Percentiles rank a stretch among this genome's conserved stretches.
Conservation (phyloP, 208 protist genomes). For the Phytomonas sp. region DNA sequence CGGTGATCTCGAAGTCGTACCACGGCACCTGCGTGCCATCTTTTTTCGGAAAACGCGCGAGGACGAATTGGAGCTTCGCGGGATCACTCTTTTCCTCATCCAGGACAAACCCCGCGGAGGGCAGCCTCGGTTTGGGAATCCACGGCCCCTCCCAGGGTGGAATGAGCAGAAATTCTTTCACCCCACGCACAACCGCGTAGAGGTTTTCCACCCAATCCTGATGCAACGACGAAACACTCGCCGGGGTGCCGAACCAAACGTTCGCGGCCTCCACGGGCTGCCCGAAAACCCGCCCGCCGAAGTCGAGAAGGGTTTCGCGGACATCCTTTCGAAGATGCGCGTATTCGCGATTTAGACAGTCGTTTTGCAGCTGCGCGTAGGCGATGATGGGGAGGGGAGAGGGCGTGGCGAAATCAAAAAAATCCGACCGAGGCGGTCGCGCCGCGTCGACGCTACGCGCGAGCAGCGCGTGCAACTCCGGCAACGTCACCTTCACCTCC, state of each 20-base stretch:
- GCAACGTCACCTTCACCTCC: slow-evolving; percentile 63
- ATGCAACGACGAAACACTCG: slow-evolving; percentile 82
- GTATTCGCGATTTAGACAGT: slow-evolving; percentile 80
- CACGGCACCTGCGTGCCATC: slow-evolving; percentile 71
- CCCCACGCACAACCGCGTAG: slow-evolving; percentile 82
- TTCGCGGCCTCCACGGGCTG: slow-evolving; percentile 75
- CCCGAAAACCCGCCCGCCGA: slow-evolving; percentile 64
- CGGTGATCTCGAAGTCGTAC: slow-evolving; percentile 79
- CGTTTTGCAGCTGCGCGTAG: slow-evolving; percentile 89
- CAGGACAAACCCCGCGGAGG: slow-evolving; percentile 46
- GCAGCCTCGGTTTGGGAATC: slow-evolving; percentile 73
- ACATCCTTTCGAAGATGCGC: slow-evolving; percentile 62
- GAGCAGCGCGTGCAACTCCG: slow-evolving; percentile 68
- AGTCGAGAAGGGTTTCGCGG: slow-evolving; percentile 35
- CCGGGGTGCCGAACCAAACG: slow-evolving; percentile 82
- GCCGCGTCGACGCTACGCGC: slow-evolving; percentile 18
- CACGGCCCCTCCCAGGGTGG: slow-evolving; percentile 83
- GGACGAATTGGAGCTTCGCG: slow-evolving; percentile 26
- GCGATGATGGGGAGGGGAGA: slow-evolving; percentile 28
- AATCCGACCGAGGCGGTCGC: too few relatives aligned
- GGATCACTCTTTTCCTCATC: slow-evolving; percentile 16
- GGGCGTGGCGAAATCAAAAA: neutral
- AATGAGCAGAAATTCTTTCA: slow-evolving; percentile 87
- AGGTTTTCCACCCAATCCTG: slow-evolving; percentile 92
- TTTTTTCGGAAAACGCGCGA: slow-evolving; percentile 32